Evolutionary conservation across 345 rosid genomes (phyloP).

Genomic region (Rhodamnia argentea): DNA sequence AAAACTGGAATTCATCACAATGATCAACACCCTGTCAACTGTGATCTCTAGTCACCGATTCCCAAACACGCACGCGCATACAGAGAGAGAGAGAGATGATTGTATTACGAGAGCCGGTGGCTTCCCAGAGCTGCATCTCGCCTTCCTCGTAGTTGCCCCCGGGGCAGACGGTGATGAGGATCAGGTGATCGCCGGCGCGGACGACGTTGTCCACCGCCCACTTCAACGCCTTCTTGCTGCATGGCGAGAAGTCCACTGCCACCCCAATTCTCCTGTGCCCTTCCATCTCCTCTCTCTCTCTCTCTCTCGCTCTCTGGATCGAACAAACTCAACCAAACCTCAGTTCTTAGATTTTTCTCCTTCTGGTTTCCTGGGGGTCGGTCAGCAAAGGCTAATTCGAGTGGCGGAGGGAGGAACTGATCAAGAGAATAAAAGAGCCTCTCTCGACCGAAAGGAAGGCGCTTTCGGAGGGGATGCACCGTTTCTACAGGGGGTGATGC

Average conservation of each 20-base stretch:
- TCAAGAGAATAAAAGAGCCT: neutral
- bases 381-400: neutral
- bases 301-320: neutral
- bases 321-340: neutral
- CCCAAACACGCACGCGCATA: neutral
- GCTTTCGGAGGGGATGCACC: neutral
- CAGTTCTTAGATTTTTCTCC: neutral
- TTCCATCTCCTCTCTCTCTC: constrained; percentile 24
- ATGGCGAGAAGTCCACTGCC: constrained; percentile 78
- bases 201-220: constrained; percentile 82
- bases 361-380: neutral
- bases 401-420: neutral
- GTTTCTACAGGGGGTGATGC: no score
- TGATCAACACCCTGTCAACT: neutral
- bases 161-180: constrained; percentile 48
- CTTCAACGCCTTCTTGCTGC: constrained; percentile 69
- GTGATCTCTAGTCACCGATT: neutral
- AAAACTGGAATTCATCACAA: neutral
- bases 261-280: constrained; percentile 61
- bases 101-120: constrained; percentile 68
- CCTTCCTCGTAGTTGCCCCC: constrained; percentile 60
- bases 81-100: neutral
- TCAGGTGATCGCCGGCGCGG: constrained; percentile 75
- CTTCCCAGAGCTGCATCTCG: constrained; percentile 89
- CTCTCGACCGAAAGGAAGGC: neutral